Evolutionary conservation across 495 filamentous ascomycete species (phyloP).

Genomic region (Bombardia bombarda): DNA sequence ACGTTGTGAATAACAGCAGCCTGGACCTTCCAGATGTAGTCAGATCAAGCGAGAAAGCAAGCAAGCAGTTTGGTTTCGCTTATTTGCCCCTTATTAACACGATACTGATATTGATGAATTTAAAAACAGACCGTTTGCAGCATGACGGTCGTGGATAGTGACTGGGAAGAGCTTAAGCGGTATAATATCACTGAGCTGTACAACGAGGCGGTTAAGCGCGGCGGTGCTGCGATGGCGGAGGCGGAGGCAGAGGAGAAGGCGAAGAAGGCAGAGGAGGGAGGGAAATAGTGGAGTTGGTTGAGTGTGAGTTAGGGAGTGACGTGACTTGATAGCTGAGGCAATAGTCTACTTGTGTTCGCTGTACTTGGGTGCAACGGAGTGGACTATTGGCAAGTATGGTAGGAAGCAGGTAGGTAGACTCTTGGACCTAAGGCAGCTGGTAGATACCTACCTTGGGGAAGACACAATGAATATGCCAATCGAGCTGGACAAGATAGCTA

Average conservation of each 20-base stretch:
- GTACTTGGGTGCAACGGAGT: too few species aligned
- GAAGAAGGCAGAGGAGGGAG: neutral
- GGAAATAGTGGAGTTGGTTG: neutral
- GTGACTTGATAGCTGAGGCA: too few species aligned
- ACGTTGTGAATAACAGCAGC: slow-evolving; percentile 13
- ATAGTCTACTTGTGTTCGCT: too few species aligned
- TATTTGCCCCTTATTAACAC: too few species aligned
- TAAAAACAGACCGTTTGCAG: slow-evolving; percentile 30
- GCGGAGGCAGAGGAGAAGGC: slow-evolving; percentile 3
- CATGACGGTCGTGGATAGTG: slow-evolving; percentile 43
- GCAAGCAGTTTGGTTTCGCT: neutral
- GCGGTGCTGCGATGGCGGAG: neutral
- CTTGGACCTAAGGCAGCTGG: too few species aligned
- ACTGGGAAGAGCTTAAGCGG: slow-evolving; percentile 40
- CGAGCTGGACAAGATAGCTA: too few species aligned
- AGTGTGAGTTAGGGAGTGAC: too few species aligned
- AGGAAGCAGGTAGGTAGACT: too few species aligned
- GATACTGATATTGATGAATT: too few species aligned
- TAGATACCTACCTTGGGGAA: too few species aligned
- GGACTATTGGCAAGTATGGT: too few species aligned
- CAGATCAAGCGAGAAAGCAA: neutral
- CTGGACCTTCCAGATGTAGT: neutral
- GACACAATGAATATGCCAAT: too few species aligned
- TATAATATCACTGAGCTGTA: slow-evolving; percentile 43
- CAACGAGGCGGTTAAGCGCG: slow-evolving; percentile 17